phyloP scores from a whole-genome alignment of 2,329 filamentous ascomycete species.

The Magnaporthiopsis incrustans region DNA sequence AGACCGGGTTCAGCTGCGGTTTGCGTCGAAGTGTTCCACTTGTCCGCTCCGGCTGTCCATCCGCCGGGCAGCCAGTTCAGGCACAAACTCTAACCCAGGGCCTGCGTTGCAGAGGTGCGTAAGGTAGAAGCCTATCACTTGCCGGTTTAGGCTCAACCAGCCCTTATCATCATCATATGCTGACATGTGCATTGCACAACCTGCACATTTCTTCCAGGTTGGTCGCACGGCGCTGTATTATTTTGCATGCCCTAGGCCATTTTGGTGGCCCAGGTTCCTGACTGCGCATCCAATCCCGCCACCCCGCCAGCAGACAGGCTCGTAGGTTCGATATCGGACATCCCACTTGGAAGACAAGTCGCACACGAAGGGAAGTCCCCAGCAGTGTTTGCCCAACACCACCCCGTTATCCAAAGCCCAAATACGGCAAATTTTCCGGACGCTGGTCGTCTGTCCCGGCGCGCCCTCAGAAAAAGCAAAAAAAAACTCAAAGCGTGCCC shows the following conservation, averaged over 20 bases:
- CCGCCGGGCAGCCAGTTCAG: too few relatives aligned
- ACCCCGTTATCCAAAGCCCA: too few relatives aligned
- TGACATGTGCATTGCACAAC: too few relatives aligned
- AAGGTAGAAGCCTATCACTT: too few relatives aligned
- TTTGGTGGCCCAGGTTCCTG: neutral
- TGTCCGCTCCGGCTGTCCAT: neutral
- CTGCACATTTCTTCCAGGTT: neutral
- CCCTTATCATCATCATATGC: too few relatives aligned
- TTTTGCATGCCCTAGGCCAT: neutral
- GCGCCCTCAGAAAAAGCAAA: neutral
- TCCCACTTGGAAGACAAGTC: neutral
- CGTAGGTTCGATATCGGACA: neutral
- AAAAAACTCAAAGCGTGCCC: neutral
- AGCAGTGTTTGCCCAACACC: too few relatives aligned
- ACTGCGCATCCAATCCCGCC: neutral
- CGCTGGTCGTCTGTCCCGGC: neutral
- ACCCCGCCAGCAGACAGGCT: neutral
- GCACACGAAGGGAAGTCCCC: too few relatives aligned
- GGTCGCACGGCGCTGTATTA: neutral
- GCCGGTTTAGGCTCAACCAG: too few relatives aligned
- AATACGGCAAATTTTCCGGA: neutral
- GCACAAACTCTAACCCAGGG: too few relatives aligned
- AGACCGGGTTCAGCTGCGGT: neutral
- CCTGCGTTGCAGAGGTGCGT: too few relatives aligned
- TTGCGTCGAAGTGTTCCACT: neutral